A percentile compares a stretch with the other conserved stretches of the same genome.
Evolutionary conservation across 2,329 filamentous ascomycete genomes (phyloP).

Genomic region (Fusarium papillatum): DNA sequence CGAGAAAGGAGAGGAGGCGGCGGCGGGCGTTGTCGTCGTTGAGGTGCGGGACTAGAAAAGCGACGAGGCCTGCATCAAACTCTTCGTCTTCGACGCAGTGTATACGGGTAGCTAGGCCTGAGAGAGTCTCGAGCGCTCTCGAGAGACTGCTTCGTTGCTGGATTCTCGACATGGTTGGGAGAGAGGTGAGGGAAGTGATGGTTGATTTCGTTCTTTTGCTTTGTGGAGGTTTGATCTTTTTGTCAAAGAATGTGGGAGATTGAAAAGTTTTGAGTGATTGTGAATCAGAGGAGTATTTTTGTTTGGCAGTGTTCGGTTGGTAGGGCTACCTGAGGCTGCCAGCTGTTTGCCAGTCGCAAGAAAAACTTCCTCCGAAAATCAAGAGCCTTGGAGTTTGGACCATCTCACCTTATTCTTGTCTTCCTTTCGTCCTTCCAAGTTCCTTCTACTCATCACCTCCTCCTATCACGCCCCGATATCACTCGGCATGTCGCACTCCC

Average conservation of each 20-base stretch:
- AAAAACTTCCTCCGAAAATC: background rate
- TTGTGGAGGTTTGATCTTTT: background rate
- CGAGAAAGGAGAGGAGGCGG: background rate
- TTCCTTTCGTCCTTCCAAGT: background rate
- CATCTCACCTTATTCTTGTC: background rate
- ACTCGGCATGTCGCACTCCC: background rate
- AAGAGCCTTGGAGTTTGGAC: background rate
- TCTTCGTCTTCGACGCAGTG: background rate
- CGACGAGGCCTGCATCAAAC: background rate
- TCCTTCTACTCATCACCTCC: background rate
- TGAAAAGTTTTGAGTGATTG: background rate
- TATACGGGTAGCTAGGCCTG: background rate
- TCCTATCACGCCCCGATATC: background rate
- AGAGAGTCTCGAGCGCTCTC: background rate
- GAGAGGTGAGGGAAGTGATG: background rate
- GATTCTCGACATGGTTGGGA: background rate
- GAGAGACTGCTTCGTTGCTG: background rate
- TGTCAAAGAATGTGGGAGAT: background rate
- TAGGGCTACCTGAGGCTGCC: background rate
- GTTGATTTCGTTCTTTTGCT: background rate
- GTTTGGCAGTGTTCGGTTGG: background rate
- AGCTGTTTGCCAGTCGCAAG: background rate
- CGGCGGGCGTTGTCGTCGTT: background rate
- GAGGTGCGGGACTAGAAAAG: background rate
- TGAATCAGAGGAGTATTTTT: background rate